Conservation (phyloP, 176 grass and related monocot genomes). For the Musa troglodytarum region DNA sequence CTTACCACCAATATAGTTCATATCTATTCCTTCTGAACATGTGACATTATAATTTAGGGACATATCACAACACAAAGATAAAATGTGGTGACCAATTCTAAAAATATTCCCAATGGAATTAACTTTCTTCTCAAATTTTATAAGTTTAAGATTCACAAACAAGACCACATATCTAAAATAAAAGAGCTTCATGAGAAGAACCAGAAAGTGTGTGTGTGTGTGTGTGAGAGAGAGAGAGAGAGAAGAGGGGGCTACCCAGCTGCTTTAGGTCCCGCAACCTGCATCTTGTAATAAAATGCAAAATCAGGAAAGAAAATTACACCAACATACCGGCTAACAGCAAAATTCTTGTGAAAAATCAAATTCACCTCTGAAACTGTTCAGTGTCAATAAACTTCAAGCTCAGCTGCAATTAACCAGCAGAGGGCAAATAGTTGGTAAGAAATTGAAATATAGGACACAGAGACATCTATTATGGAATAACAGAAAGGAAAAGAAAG, state of each 20-base stretch:
- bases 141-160: no score
- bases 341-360: background rate
- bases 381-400: slow-evolving; percentile 85
- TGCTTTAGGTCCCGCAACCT: slow-evolving; percentile 91
- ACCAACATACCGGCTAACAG: background rate
- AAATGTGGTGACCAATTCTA: background rate
- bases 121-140: background rate
- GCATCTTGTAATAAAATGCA: slow-evolving; percentile 26
- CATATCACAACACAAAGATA: background rate
- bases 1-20: no score
- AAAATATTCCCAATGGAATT: background rate
- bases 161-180: no score
- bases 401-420: slow-evolving; percentile 45
- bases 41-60: background rate
- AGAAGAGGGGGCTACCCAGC: slow-evolving; percentile 38
- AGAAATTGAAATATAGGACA: background rate
- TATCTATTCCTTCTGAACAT: background rate
- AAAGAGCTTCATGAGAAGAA: background rate
- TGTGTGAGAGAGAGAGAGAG: no score
- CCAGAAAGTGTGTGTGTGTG: background rate
- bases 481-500: background rate
- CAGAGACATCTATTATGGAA: background rate
- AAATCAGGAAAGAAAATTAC: slow-evolving; percentile 14
- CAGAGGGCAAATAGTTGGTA: background rate
- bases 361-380: slow-evolving; percentile 71